Conservation (phyloP, 192 early-diverging fungal genomes). For the Backusella tuberculispora region DNA sequence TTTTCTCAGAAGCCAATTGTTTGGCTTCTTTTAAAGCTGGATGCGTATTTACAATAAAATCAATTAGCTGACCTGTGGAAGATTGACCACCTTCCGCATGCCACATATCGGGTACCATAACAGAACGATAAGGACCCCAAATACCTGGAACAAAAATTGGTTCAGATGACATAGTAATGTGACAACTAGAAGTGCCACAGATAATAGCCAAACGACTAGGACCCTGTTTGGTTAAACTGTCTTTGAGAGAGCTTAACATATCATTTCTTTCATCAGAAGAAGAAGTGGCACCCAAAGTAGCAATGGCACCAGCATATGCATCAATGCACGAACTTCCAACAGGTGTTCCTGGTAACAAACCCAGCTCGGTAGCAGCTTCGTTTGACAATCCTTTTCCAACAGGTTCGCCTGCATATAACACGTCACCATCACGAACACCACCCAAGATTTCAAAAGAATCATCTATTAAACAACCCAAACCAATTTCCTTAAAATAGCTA, state of each 20-base stretch:
- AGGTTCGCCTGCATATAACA: constrained; percentile 54
- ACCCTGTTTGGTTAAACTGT: background rate
- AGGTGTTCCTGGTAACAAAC: constrained; percentile 50
- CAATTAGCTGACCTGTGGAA: constrained; percentile 68
- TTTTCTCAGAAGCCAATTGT: constrained; percentile 14
- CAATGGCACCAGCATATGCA: constrained; percentile 74
- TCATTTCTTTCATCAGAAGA: constrained; percentile 27
- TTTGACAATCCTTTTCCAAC: constrained; percentile 55
- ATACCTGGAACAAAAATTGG: constrained; percentile 65
- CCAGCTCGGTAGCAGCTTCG: constrained; percentile 59
- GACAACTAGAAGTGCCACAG: constrained; percentile 75
- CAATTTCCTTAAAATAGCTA: constrained; percentile 58
- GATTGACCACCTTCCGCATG: constrained; percentile 76
- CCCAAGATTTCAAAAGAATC: constrained; percentile 49
- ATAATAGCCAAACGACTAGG: constrained; percentile 60
- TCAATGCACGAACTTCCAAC: constrained; percentile 75
- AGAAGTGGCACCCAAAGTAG: constrained; percentile 50
- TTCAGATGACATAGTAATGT: constrained; percentile 58
- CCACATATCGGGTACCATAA: constrained; percentile 59
- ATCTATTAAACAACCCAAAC: constrained; percentile 53
- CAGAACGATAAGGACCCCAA: constrained; percentile 63
- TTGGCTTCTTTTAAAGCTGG: constrained; percentile 50
- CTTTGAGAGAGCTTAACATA: background rate
- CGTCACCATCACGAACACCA: constrained; percentile 42
- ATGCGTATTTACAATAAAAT: constrained; percentile 62